Evolutionary conservation across 139 green algal species (phyloP).

Genomic region (Mychonastes homosphaera): DNA sequence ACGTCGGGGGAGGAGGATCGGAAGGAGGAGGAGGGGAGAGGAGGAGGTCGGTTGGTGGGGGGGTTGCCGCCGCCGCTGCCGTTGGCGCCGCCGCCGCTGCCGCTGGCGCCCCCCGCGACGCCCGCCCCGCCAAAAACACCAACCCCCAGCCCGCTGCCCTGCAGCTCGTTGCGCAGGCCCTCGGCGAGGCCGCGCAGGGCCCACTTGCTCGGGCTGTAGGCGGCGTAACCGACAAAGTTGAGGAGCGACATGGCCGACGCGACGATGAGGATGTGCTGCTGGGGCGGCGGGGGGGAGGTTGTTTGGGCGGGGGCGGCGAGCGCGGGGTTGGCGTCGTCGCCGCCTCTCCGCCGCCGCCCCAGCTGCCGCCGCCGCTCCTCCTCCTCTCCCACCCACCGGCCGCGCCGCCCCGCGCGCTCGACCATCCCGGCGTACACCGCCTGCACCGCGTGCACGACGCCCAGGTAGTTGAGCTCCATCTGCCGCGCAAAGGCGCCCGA

Average conservation of each 20-base stretch:
- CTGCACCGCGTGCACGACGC: conserved; percentile 45
- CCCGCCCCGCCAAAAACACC: too few relatives aligned
- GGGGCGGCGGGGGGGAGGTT: too few relatives aligned
- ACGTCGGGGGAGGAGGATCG: conserved; percentile 28
- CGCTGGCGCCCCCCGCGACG: too few relatives aligned
- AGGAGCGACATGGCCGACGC: conserved; percentile 37
- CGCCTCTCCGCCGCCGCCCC: too few relatives aligned
- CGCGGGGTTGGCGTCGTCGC: too few relatives aligned
- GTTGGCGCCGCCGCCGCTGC: not conserved
- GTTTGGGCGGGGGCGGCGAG: too few relatives aligned
- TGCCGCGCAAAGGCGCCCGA: conserved; percentile 36
- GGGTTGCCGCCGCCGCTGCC: not conserved
- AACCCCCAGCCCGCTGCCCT: not conserved
- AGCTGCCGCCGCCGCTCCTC: too few relatives aligned
- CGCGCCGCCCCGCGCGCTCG: conserved; percentile 35
- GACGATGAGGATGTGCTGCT: conserved; percentile 53
- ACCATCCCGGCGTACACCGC: conserved; percentile 59
- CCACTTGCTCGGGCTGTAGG: conserved; percentile 72
- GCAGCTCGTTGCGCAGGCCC: conserved; percentile 67
- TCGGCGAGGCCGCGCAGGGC: conserved; percentile 72
- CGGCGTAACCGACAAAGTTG: conserved; percentile 54
- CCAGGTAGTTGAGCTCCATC: conserved; percentile 78
- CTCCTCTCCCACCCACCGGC: too few relatives aligned
- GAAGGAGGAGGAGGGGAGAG: not conserved
- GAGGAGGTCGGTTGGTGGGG: not conserved